Percentiles rank a stretch among this genome's conserved stretches.
Evolutionary conservation across 768 basidiomycete genomes (phyloP).

Genomic region (Serendipita indica): DNA sequence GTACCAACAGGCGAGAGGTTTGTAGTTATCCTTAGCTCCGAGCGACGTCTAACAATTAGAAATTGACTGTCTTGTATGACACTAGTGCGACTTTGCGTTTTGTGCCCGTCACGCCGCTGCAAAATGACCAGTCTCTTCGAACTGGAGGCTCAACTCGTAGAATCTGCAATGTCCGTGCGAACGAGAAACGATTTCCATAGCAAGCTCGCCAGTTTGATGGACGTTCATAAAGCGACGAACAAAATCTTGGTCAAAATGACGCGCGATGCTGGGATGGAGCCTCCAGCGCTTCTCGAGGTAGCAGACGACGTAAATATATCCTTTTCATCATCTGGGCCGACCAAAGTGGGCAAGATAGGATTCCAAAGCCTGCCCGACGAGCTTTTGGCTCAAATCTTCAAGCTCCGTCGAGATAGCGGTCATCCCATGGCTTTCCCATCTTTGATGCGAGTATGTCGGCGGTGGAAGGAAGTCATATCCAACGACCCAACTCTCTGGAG

Average conservation of each 20-base stretch:
- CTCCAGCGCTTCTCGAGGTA: not conserved
- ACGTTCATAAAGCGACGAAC: not conserved
- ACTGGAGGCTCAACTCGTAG: too few relatives aligned
- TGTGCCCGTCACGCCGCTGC: too few relatives aligned
- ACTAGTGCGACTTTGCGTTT: too few relatives aligned
- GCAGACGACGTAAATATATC: too few relatives aligned
- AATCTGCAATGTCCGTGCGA: too few relatives aligned
- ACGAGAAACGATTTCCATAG: not conserved
- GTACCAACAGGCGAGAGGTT: too few relatives aligned
- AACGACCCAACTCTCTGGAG: not conserved
- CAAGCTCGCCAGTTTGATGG: not conserved
- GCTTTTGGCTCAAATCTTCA: not conserved
- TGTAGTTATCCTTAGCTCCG: too few relatives aligned
- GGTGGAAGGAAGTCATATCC: not conserved
- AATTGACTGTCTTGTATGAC: too few relatives aligned
- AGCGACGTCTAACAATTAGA: too few relatives aligned
- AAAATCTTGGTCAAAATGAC: not conserved
- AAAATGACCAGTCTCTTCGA: too few relatives aligned
- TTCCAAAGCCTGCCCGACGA: not conserved
- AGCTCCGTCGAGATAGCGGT: not conserved
- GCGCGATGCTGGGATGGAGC: not conserved
- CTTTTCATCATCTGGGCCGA: not conserved
- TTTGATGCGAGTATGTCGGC: not conserved
- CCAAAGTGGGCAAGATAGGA: not conserved
- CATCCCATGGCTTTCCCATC: not conserved